Percentiles rank a stretch among this genome's conserved stretches.
Evolutionary conservation across 345 rosid species (phyloP).

Genomic region (Erodium maritimum): DNA sequence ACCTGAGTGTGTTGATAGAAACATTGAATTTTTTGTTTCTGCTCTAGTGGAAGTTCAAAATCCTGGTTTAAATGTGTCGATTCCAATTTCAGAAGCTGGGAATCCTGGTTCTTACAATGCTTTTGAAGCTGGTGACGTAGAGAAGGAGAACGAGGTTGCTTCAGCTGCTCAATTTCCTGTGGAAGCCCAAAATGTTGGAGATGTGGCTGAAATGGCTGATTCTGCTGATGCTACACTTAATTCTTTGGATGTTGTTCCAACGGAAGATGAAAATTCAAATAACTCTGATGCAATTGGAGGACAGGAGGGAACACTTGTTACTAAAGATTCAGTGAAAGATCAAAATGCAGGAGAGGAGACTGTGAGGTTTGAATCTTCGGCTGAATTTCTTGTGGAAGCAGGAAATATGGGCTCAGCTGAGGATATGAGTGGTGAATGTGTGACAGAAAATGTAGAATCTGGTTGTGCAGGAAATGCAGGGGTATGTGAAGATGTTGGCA

Average conservation of each 20-base stretch:
- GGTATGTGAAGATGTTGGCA: conserved; percentile 4
- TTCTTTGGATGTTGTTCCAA: neutral
- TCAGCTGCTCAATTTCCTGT: neutral
- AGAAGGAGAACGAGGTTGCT: neutral
- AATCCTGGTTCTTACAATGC: neutral
- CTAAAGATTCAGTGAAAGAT: conserved; percentile 1
- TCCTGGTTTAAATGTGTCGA: no score
- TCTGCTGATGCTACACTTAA: neutral
- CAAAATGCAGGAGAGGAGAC: neutral
- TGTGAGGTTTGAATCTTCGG: no score
- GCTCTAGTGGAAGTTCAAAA: neutral
- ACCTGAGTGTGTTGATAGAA: neutral
- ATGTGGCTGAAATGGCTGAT: neutral
- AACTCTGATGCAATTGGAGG: no score
- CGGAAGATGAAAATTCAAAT: conserved; percentile 6
- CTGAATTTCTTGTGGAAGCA: no score
- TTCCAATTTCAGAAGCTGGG: neutral
- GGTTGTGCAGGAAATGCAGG: neutral
- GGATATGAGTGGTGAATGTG: conserved; percentile 1
- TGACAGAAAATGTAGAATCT: neutral
- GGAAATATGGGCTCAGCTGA: neutral
- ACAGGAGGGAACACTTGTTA: neutral
- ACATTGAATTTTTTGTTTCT: conserved; percentile 1
- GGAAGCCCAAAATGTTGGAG: neutral
- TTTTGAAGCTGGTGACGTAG: neutral